Evolutionary conservation across 169 alveolate genomes (phyloP).

Genomic region (Plasmodium malariae): DNA sequence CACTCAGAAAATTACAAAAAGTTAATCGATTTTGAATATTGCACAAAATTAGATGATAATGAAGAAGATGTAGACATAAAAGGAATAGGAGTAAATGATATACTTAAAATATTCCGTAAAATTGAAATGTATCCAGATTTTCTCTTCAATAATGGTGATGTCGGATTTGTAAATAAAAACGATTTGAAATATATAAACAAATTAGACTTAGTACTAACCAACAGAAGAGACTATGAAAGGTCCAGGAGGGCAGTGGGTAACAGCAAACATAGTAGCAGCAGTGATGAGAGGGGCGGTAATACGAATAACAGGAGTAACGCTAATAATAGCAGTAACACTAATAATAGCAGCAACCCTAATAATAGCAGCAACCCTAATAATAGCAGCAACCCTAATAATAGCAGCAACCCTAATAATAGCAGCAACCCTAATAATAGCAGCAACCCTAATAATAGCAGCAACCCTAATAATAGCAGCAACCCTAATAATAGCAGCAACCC

Average conservation of each 20-base stretch:
- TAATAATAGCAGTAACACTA: not conserved
- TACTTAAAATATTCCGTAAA: conserved; percentile 26
- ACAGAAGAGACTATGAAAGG: conserved; percentile 25
- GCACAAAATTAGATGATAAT: conserved; percentile 36
- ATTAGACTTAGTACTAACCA: conserved; percentile 25
- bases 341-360: not conserved
- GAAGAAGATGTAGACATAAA: conserved; percentile 51
- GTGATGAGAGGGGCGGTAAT: not conserved
- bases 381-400: too few relatives aligned
- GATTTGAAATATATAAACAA: conserved; percentile 17
- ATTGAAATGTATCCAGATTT: conserved; percentile 59
- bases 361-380: not conserved
- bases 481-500: not conserved
- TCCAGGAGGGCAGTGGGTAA: not conserved
- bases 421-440: not conserved
- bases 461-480: not conserved
- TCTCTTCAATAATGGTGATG: conserved; percentile 3
- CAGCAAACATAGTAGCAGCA: not conserved
- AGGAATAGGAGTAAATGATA: conserved; percentile 54
- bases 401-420: not conserved
- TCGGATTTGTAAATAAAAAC: conserved; percentile 39
- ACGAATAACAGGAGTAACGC: not conserved
- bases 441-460: conserved; percentile 5
- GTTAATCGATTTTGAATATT: conserved; percentile 51
- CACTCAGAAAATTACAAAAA: conserved; percentile 53